Percentiles rank a stretch among this genome's conserved stretches.
phyloP scores from a whole-genome alignment of 192 early-diverging fungal genomes.

The Glomus cerebriforme region DNA sequence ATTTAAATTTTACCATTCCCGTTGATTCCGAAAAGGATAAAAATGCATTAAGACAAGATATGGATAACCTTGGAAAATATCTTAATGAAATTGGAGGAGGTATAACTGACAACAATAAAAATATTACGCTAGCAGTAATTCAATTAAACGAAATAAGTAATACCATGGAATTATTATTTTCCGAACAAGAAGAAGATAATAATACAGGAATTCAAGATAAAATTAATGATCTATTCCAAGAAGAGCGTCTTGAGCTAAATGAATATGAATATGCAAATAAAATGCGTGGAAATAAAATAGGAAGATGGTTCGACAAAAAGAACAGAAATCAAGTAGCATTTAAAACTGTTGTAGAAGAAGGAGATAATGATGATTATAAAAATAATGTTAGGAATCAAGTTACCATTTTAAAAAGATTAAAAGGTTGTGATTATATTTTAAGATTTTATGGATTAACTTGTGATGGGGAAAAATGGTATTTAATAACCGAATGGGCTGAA shows the following conservation, averaged over 20 bases:
- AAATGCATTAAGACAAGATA: too few species aligned
- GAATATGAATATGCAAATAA: too few species aligned
- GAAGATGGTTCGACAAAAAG: too few species aligned
- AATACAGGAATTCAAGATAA: neutral
- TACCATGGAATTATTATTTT: neutral
- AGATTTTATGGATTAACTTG: slow-evolving; percentile 6
- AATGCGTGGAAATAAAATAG: too few species aligned
- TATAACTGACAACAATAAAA: neutral
- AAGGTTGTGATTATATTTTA: neutral
- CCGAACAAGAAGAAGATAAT: too few species aligned
- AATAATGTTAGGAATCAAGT: neutral
- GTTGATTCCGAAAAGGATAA: too few species aligned
- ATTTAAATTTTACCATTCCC: neutral
- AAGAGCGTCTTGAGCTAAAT: neutral
- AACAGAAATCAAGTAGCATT: too few species aligned
- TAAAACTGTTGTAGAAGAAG: too few species aligned
- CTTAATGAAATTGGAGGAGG: too few species aligned
- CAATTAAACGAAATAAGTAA: neutral
- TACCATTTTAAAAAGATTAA: slow-evolving; percentile 3
- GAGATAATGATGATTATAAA: neutral
- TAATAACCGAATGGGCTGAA: slow-evolving; percentile 27
- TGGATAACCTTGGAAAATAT: too few species aligned
- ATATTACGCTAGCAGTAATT: neutral
- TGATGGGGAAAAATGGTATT: neutral
- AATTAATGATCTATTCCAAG: neutral